Conservation (phyloP, 1,284 basidiomycete genomes). For the Trametes versicolor region DNA sequence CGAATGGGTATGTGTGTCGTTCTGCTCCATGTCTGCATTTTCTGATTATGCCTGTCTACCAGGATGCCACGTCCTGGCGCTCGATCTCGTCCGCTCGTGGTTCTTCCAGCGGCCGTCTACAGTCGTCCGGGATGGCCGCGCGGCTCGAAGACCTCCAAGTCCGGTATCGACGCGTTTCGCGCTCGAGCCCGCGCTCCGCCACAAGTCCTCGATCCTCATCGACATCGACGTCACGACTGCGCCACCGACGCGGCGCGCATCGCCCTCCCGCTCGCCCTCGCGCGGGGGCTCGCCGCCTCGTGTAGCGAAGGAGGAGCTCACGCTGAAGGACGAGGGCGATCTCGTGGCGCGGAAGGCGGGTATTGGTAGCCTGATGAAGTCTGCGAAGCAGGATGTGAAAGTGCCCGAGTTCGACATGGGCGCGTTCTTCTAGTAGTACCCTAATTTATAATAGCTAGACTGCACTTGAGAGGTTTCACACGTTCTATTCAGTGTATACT, state of each 20-base stretch:
- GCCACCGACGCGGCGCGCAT: slow-evolving; percentile 65
- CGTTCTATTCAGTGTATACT: too few species aligned
- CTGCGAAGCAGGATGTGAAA: slow-evolving; percentile 86
- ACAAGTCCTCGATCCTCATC: slow-evolving; percentile 80
- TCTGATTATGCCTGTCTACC: slow-evolving; percentile 11
- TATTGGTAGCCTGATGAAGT: slow-evolving; percentile 84
- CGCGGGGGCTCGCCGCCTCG: slow-evolving; percentile 25
- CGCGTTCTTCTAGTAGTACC: slow-evolving; percentile 60
- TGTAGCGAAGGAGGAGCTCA: slow-evolving; percentile 45
- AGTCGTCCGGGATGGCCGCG: slow-evolving; percentile 43
- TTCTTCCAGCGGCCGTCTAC: slow-evolving; percentile 83
- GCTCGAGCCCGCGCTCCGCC: slow-evolving; percentile 61
- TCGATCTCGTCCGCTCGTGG: slow-evolving; percentile 90
- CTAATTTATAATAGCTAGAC: not conserved
- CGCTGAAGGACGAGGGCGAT: slow-evolving; percentile 63
- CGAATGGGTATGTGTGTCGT: slow-evolving; percentile 80
- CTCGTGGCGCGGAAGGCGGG: slow-evolving; percentile 74
- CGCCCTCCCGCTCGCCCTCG: slow-evolving; percentile 50
- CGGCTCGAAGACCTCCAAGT: slow-evolving; percentile 48
- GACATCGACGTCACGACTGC: slow-evolving; percentile 85
- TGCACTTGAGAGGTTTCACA: not conserved
- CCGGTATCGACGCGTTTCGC: slow-evolving; percentile 59
- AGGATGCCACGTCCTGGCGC: slow-evolving; percentile 94
- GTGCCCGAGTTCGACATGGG: slow-evolving; percentile 90
- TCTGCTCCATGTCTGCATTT: not conserved